These are phyloP conservation scores for Ustilago crameri DNA, from an alignment of 1,284 basidiomycete species.

Conservation along the genomic window DNA sequence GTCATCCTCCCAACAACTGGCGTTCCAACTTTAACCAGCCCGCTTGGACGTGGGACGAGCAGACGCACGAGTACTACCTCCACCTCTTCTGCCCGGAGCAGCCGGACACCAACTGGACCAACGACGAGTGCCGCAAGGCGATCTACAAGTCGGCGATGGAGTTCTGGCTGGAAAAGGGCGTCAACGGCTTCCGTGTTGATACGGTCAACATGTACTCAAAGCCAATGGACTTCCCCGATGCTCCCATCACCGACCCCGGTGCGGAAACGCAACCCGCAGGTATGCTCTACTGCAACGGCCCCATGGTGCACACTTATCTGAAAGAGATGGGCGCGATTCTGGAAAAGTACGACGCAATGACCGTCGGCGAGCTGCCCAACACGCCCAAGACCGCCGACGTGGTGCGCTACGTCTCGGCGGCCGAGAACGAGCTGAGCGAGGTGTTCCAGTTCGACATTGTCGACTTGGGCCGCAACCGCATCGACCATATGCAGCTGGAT, in stretches of 20 bases:
- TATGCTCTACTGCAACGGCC: conserved; percentile 64
- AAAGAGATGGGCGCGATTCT: conserved; percentile 74
- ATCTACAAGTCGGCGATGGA: conserved; percentile 75
- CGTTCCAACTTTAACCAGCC: conserved; percentile 77
- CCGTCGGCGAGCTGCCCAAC: conserved; percentile 75
- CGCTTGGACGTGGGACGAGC: conserved; percentile 79
- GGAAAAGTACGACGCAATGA: conserved; percentile 71
- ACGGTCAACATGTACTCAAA: conserved; percentile 65
- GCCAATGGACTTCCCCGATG: conserved; percentile 65
- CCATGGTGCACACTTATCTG: conserved; percentile 75
- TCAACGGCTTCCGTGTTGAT: conserved; percentile 76
- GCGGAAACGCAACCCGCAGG: conserved; percentile 75
- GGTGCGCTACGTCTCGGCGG: conserved; percentile 75
- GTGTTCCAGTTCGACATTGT: conserved; percentile 76
- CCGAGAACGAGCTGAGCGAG: conserved; percentile 74
- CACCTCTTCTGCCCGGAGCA: conserved; percentile 78
- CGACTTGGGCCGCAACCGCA: conserved; percentile 70
- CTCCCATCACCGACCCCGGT: conserved; percentile 70
- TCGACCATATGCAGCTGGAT: conserved; percentile 70
- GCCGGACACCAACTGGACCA: conserved; percentile 84
- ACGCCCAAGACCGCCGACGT: conserved; percentile 70
- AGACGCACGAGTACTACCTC: conserved; percentile 79
- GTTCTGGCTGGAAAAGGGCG: conserved; percentile 80
- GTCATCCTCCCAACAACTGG: conserved; percentile 79
- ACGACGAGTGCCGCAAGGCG: conserved; percentile 73